Evolutionary conservation across 305 asterid species (phyloP).

Genomic region (Fraxinus albicans): DNA sequence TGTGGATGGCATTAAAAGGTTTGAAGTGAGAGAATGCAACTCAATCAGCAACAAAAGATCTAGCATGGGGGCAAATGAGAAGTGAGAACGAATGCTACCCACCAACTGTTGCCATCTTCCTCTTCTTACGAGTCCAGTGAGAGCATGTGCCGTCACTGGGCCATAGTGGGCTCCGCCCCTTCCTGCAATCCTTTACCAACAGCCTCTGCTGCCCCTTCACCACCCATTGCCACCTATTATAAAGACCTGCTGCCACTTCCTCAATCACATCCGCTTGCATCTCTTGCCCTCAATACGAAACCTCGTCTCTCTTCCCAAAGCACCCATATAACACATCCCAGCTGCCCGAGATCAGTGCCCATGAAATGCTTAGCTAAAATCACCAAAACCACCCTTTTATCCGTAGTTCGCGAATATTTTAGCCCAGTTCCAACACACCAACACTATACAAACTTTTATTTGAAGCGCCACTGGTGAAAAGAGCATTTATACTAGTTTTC

Average conservation of each 20-base stretch:
- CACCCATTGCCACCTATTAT: background rate
- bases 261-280: background rate
- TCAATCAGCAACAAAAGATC: too few relatives aligned
- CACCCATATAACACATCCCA: background rate
- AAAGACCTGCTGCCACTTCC: background rate
- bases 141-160: background rate
- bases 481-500: background rate
- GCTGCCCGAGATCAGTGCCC: background rate
- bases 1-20: too few relatives aligned
- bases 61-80: too few relatives aligned
- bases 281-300: background rate
- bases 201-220: background rate
- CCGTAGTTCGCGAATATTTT: background rate
- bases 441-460: background rate
- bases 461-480: background rate
- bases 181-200: background rate
- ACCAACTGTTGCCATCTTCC: too few relatives aligned
- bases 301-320: too few relatives aligned
- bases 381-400: background rate
- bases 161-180: background rate
- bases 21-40: too few relatives aligned
- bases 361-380: background rate
- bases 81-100: too few relatives aligned
- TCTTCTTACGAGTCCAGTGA: too few relatives aligned
- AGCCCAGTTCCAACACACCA: background rate